Evolutionary conservation across 768 basidiomycete genomes (phyloP).

Genomic region (Rhodotorula babjevae): DNA sequence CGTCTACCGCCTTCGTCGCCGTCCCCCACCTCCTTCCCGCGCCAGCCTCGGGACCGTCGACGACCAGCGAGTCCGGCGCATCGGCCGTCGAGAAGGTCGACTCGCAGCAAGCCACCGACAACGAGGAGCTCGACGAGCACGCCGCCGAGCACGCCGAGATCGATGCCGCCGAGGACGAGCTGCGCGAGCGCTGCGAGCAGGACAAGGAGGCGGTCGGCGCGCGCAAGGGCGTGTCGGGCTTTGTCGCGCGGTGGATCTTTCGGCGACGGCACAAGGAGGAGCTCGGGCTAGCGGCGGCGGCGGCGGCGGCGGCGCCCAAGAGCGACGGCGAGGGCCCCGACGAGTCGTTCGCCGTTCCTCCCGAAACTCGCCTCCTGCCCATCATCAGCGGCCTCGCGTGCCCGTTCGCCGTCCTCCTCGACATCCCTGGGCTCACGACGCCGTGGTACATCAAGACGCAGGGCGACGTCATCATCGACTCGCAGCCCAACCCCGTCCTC

Average conservation of each 20-base stretch:
- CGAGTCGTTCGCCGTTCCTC: neutral
- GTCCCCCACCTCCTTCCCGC: neutral
- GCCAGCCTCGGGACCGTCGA: too few relatives aligned
- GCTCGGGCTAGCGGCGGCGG: neutral
- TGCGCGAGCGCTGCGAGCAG: neutral
- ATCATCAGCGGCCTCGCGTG: slow-evolving; percentile 8
- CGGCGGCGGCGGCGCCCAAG: too few relatives aligned
- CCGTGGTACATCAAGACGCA: slow-evolving; percentile 18
- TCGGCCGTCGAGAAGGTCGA: neutral
- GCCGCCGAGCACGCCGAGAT: neutral
- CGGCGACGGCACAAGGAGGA: neutral
- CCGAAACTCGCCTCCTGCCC: neutral
- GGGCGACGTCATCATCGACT: slow-evolving; percentile 5
- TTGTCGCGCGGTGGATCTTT: neutral
- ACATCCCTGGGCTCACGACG: slow-evolving; percentile 18
- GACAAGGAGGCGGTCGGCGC: neutral
- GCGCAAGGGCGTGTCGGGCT: neutral
- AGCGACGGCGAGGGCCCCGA: too few relatives aligned
- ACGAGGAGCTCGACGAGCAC: neutral
- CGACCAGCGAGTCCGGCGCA: too few relatives aligned
- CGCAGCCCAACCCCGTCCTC: slow-evolving; percentile 42
- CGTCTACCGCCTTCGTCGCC: neutral
- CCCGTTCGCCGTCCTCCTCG: slow-evolving; percentile 12
- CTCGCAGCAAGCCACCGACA: neutral
- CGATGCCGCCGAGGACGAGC: neutral